Percentiles rank a stretch among this genome's conserved stretches.
Evolutionary conservation across 2,329 filamentous ascomycete species (phyloP).

Genomic region (Stagonosporopsis chrysanthemi): DNA sequence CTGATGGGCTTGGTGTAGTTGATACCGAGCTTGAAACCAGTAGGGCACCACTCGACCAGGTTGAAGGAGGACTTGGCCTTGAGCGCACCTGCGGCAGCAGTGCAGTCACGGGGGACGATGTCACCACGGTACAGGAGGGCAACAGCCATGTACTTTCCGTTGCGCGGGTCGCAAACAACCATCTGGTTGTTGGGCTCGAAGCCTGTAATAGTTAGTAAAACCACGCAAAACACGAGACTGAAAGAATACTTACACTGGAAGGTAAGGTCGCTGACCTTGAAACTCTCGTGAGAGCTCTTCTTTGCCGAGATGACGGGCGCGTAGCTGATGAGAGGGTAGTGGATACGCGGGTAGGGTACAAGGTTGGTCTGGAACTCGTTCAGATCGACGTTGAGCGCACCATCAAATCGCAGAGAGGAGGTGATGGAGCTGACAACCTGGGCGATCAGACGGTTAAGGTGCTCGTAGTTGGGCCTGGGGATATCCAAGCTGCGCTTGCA

Average conservation of each 20-base stretch:
- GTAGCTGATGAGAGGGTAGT: conserved; percentile 77
- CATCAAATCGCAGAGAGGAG: conserved; percentile 74
- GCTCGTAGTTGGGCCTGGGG: conserved; percentile 72
- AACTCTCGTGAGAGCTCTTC: conserved; percentile 86
- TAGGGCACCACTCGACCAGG: conserved; percentile 78
- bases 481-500: conserved; percentile 76
- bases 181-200: conserved; percentile 83
- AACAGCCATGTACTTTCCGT: conserved; percentile 80
- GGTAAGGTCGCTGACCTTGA: conserved; percentile 81
- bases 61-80: conserved; percentile 78
- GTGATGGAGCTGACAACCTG: conserved; percentile 80
- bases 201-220: conserved; percentile 56
- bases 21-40: conserved; percentile 78
- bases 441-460: conserved; percentile 75
- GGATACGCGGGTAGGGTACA: conserved; percentile 76
- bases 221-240: neutral
- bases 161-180: conserved; percentile 76
- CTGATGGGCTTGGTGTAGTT: conserved; percentile 82
- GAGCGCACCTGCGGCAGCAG: conserved; percentile 69
- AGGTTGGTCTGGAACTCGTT: conserved; percentile 82
- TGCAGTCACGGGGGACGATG: conserved; percentile 74
- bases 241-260: conserved; percentile 66
- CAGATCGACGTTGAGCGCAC: conserved; percentile 75
- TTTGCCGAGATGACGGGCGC: conserved; percentile 73
- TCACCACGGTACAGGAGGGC: conserved; percentile 76